Percentiles rank a stretch among this genome's conserved stretches.
Evolutionary conservation across 2,329 filamentous ascomycete species (phyloP).

Genomic region (Bipolaris cookei): DNA sequence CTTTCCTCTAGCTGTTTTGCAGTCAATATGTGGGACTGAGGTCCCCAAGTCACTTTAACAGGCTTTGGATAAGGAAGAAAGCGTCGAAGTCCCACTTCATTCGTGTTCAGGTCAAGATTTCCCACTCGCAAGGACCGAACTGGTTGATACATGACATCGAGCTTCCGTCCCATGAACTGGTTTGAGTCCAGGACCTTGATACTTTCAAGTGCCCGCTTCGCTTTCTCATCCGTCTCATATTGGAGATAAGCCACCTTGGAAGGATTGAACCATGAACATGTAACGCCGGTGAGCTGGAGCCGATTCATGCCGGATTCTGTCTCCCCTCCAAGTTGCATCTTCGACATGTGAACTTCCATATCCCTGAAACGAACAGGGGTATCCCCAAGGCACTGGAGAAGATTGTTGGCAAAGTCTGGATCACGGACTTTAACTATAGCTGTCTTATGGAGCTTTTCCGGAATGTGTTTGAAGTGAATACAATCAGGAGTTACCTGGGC

Average conservation of each 20-base stretch:
- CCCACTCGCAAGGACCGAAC: neutral
- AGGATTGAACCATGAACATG: conserved; percentile 17
- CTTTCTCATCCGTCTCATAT: neutral
- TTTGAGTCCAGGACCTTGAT: neutral
- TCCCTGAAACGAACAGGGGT: no score
- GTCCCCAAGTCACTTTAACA: conserved; percentile 1
- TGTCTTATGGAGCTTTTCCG: no score
- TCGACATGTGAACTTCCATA: no score
- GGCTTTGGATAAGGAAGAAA: conserved; percentile 7
- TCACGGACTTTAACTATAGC: no score
- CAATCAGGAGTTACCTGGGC: no score
- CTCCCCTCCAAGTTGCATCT: no score
- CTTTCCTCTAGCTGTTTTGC: neutral
- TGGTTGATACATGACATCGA: neutral
- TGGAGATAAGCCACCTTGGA: conserved; percentile 3
- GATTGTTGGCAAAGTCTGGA: no score
- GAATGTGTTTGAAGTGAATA: no score
- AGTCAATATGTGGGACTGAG: neutral
- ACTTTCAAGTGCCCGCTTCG: conserved; percentile 1
- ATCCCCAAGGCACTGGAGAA: no score
- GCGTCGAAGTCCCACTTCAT: neutral
- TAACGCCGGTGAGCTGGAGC: conserved; percentile 23
- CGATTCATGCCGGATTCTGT: no score
- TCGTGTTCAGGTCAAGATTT: conserved; percentile 1
- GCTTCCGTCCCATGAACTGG: neutral